phyloP scores from a whole-genome alignment of 164 flowering plant genomes.

The Macadamia integrifolia region DNA sequence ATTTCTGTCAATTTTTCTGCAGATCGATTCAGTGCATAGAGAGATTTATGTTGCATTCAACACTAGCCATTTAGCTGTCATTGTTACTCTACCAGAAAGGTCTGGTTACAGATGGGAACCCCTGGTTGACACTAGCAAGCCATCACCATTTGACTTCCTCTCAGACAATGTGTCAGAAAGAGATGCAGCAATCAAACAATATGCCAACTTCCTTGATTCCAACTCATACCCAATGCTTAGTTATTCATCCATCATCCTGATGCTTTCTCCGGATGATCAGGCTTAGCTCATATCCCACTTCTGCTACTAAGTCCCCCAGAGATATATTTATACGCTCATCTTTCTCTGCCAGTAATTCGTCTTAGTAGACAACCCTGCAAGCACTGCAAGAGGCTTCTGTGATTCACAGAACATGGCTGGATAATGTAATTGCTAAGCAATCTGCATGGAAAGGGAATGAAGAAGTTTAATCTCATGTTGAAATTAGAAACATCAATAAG shows the following conservation, averaged over 20 bases:
- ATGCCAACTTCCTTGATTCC: constrained; percentile 61
- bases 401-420: no score
- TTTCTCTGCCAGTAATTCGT: no score
- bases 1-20: constrained; percentile 8
- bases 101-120: constrained; percentile 88
- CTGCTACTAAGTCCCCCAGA: no score
- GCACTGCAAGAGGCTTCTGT: no score
- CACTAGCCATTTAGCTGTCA: constrained; percentile 64
- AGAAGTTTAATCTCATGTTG: no score
- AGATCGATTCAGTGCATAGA: constrained; percentile 66
- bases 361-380: no score
- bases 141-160: constrained; percentile 77
- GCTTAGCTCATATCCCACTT: constrained; percentile 6
- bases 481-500: no score
- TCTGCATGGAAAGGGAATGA: no score
- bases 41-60: constrained; percentile 83
- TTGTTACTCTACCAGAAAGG: constrained; percentile 61
- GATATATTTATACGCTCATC: no score
- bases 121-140: constrained; percentile 84
- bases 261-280: constrained; percentile 39
- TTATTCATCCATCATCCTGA: constrained; percentile 77
- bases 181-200: constrained; percentile 58
- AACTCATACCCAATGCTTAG: constrained; percentile 87
- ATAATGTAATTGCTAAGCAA: no score
- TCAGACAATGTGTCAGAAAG: constrained; percentile 46